These are phyloP conservation scores for Vigna trinervia DNA, from an alignment of 306 rosid genomes.

Conservation along the genomic window DNA sequence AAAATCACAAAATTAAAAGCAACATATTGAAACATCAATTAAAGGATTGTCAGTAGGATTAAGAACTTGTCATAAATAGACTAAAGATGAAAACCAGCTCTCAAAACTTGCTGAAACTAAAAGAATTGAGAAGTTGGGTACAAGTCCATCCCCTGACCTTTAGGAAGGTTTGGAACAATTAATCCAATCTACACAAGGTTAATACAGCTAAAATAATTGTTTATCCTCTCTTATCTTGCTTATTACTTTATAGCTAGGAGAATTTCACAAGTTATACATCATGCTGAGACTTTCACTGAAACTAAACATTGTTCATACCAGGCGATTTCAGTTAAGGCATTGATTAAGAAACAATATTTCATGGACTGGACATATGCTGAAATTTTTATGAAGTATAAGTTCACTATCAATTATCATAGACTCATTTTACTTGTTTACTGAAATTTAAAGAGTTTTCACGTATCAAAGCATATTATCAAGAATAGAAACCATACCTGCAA, in stretches of 20 bases:
- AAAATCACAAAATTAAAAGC: conserved; percentile 38
- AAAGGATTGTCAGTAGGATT: not conserved
- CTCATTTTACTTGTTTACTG: conserved; percentile 10
- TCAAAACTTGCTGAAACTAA: conserved; percentile 17
- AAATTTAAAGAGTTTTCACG: conserved; percentile 18
- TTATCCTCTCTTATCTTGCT: not conserved
- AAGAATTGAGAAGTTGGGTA: not conserved
- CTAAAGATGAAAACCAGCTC: conserved; percentile 36
- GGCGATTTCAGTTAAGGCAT: conserved; percentile 14
- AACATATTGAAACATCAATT: conserved; percentile 29
- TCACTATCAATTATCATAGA: not conserved
- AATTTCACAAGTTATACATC: conserved; percentile 8
- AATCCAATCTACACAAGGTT: conserved; percentile 11
- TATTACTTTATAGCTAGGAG: not conserved
- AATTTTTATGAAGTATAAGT: not conserved
- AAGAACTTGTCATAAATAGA: not conserved
- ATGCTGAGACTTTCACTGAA: not conserved
- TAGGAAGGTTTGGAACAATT: conserved; percentile 22
- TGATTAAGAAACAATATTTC: conserved; percentile 20
- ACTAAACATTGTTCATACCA: not conserved
- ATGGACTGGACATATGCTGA: conserved; percentile 4
- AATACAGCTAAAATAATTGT: not conserved
- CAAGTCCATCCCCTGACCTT: conserved; percentile 17
- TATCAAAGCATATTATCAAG: conserved; percentile 15
- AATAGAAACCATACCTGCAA: conserved; percentile 69